These are phyloP conservation scores for Eucalyptus sp. DNA, from an alignment of 345 rosid species.

Conservation along the genomic window DNA sequence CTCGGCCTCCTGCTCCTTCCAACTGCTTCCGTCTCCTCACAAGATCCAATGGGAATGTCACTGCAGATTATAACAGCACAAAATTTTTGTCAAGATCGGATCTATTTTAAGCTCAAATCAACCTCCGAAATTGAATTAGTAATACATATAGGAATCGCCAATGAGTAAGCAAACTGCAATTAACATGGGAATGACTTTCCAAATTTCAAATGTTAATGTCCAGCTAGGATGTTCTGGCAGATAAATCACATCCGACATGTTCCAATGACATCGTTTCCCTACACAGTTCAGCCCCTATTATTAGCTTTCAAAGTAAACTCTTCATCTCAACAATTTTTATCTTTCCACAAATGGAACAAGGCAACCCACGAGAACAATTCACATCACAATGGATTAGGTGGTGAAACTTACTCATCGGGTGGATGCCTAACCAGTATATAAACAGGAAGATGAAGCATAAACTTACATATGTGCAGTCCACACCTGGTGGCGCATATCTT, in stretches of 20 bases:
- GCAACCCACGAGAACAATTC: not conserved
- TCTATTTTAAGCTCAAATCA: not conserved
- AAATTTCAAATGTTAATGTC: not conserved
- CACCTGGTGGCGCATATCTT: not conserved
- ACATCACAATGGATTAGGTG: not conserved
- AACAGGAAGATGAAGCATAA: not conserved
- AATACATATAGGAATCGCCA: not conserved
- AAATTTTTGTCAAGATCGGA: not conserved
- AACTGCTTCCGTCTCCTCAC: constrained; percentile 90
- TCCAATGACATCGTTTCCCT: not conserved
- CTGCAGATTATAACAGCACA: constrained; percentile 22
- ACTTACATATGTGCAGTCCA: not conserved
- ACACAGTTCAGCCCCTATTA: not conserved
- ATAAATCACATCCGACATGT: not conserved
- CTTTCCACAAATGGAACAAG: not conserved
- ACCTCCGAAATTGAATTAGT: not conserved
- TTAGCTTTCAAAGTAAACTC: not conserved
- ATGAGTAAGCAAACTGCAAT: not conserved
- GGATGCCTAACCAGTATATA: not conserved
- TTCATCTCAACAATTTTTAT: not conserved
- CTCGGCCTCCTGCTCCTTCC: constrained; percentile 83
- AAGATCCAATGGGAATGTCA: constrained; percentile 86
- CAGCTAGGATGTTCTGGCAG: not conserved
- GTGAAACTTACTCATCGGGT: not conserved
- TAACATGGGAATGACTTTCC: not conserved